These are phyloP conservation scores for Pleurotus salmoneostramineus DNA, from an alignment of 768 basidiomycete genomes.

Conservation along the genomic window DNA sequence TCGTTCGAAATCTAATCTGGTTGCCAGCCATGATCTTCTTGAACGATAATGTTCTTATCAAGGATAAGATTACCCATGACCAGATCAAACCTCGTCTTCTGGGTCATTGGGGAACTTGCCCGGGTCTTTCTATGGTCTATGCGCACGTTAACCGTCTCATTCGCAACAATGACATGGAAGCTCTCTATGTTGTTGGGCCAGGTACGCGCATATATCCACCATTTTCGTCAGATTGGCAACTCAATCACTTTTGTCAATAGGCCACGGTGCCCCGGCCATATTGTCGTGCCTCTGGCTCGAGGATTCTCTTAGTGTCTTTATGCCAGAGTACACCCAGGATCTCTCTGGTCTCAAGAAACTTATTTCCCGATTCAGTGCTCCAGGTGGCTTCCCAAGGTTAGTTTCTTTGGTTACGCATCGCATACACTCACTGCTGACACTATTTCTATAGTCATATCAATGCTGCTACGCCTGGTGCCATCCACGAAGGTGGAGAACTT, in stretches of 20 bases:
- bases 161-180: conserved; percentile 53
- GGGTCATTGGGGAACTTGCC: conserved; percentile 85
- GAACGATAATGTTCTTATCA: conserved; percentile 64
- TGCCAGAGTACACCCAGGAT: conserved; percentile 56
- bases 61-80: conserved; percentile 51
- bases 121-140: conserved; percentile 67
- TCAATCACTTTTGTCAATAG: conserved; percentile 21
- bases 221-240: neutral
- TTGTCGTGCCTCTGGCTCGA: conserved; percentile 88
- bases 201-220: conserved; percentile 29
- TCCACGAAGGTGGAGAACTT: conserved; percentile 90
- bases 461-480: conserved; percentile 82
- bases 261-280: conserved; percentile 85
- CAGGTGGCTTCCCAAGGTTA: conserved; percentile 80
- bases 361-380: conserved; percentile 71
- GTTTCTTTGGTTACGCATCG: conserved; percentile 10
- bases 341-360: conserved; percentile 59
- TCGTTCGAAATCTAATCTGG: neutral
- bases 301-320: conserved; percentile 58
- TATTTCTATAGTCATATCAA: conserved; percentile 56
- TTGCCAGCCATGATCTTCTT: conserved; percentile 80
- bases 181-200: conserved; percentile 79
- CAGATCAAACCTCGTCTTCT: conserved; percentile 81
- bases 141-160: conserved; percentile 70
- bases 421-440: neutral